Conservation (phyloP, 805 yeast genomes). For the Candida loeiensis region DNA sequence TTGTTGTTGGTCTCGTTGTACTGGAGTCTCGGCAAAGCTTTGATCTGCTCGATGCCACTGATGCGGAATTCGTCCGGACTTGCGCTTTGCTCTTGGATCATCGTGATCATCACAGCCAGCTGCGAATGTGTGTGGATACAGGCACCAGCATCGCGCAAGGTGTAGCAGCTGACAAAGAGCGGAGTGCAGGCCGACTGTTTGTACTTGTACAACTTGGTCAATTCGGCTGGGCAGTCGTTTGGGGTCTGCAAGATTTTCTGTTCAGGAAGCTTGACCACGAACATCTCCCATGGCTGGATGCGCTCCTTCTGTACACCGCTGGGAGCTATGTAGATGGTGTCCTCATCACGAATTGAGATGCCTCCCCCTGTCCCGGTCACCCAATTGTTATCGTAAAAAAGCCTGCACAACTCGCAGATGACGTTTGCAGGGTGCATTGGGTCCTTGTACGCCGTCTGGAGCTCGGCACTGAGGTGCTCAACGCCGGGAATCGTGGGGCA, state of each 20-base stretch:
- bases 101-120: constrained; percentile 76
- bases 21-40: constrained; percentile 69
- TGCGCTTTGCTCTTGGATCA: constrained; percentile 44
- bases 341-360: constrained; percentile 61
- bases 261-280: constrained; percentile 60
- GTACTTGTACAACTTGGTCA: constrained; percentile 41
- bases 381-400: constrained; percentile 81
- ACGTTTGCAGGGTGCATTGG: constrained; percentile 55
- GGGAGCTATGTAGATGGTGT: constrained; percentile 74
- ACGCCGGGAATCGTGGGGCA: constrained; percentile 1
- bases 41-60: constrained; percentile 83
- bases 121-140: constrained; percentile 95
- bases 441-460: constrained; percentile 6
- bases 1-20: constrained; percentile 27
- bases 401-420: constrained; percentile 75
- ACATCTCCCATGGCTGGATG: constrained; percentile 76
- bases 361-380: constrained; percentile 98
- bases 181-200: constrained; percentile 97
- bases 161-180: constrained; percentile 69
- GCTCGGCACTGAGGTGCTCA: constrained; percentile 6
- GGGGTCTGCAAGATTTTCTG: constrained; percentile 60
- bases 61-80: constrained; percentile 68
- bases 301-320: constrained; percentile 96
- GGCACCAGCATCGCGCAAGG: constrained; percentile 74
- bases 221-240: constrained; percentile 33